These are phyloP conservation scores for Cladosporium cucumerinum DNA, from an alignment of 2,329 filamentous ascomycete species.

Conservation along the genomic window DNA sequence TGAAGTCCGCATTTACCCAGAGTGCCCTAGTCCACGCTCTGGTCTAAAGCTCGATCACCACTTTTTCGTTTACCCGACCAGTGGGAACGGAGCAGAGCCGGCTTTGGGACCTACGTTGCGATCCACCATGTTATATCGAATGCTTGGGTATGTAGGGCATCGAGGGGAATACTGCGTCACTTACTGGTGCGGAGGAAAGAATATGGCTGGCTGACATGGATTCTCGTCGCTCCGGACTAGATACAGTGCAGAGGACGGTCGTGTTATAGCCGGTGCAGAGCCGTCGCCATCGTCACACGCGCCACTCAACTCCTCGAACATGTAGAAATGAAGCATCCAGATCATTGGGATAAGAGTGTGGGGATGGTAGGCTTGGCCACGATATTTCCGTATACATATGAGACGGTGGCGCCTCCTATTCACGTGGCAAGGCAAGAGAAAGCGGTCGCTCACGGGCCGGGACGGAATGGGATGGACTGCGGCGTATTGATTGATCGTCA, in stretches of 20 bases:
- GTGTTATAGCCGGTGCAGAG: neutral
- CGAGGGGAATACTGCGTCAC: neutral
- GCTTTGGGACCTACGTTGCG: neutral
- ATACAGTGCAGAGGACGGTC: neutral
- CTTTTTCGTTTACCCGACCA: neutral
- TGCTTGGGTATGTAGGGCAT: neutral
- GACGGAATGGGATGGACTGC: neutral
- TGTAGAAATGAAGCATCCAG: neutral
- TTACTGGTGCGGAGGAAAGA: neutral
- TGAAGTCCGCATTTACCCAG: slow-evolving; percentile 3
- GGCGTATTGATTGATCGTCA: neutral
- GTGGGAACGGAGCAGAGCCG: neutral
- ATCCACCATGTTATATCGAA: neutral
- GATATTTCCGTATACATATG: neutral
- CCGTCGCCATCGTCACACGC: neutral
- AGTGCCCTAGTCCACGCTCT: neutral
- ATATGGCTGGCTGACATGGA: neutral
- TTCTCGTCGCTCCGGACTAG: neutral
- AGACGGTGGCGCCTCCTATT: neutral
- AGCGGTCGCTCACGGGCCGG: neutral
- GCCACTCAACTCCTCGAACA: neutral
- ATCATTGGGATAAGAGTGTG: neutral
- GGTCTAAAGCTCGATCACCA: neutral
- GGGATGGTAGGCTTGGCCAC: neutral
- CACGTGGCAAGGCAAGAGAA: neutral